Conservation (phyloP, 352 stramenopile genomes). For the Phytophthora litchii region DNA sequence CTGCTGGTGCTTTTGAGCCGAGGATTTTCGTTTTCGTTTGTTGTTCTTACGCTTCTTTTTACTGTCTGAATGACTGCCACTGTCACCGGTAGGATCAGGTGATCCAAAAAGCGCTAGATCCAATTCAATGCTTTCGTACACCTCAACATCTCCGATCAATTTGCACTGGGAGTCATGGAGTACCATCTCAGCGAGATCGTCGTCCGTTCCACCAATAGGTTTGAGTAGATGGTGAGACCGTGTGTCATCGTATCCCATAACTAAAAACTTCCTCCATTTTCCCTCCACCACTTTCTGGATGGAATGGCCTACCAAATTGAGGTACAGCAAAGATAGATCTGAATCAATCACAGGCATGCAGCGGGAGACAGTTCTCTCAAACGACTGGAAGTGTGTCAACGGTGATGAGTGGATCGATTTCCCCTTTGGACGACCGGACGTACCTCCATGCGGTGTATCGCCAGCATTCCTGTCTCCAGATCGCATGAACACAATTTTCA, state of each 20-base stretch:
- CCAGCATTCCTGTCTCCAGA: conserved; percentile 24
- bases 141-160: conserved; percentile 48
- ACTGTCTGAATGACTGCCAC: conserved; percentile 10
- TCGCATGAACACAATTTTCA: conserved; percentile 61
- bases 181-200: conserved; percentile 67
- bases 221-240: conserved; percentile 69
- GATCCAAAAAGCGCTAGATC: conserved; percentile 60
- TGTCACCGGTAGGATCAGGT: conserved; percentile 11
- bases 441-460: conserved; percentile 7
- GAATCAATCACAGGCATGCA: conserved; percentile 60
- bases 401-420: conserved; percentile 75
- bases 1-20: conserved; percentile 22
- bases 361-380: conserved; percentile 77
- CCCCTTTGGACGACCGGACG: conserved; percentile 13
- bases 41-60: conserved; percentile 71
- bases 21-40: conserved; percentile 63
- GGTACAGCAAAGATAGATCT: conserved; percentile 61
- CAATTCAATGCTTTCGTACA: conserved; percentile 53
- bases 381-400: conserved; percentile 87
- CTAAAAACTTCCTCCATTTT: conserved; percentile 79
- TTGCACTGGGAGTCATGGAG: conserved; percentile 85
- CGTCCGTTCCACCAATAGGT: conserved; percentile 39
- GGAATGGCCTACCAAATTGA: conserved; percentile 69
- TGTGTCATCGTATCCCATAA: conserved; percentile 70
- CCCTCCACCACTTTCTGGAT: conserved; percentile 80